These are phyloP conservation scores for Westerdykella aurantiaca DNA, from an alignment of 2,329 filamentous ascomycete genomes.

Conservation along the genomic window DNA sequence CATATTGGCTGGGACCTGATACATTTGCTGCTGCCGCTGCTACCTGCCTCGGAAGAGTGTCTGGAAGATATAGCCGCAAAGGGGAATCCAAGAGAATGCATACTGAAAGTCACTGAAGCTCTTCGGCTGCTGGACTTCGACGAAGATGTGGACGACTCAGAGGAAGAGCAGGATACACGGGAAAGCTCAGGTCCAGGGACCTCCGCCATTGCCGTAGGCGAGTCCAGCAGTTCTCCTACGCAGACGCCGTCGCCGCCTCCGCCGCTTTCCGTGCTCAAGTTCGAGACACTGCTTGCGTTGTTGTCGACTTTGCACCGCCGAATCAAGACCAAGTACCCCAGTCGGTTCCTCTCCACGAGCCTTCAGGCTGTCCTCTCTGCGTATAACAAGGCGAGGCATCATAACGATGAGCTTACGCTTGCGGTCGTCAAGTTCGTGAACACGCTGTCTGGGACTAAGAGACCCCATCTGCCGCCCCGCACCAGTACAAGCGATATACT, in stretches of 20 bases:
- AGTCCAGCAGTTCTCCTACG: constrained; percentile 28
- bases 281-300: constrained; percentile 65
- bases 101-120: constrained; percentile 72
- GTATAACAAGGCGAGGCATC: constrained; percentile 54
- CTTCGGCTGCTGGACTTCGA: constrained; percentile 56
- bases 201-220: constrained; percentile 13
- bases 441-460: constrained; percentile 59
- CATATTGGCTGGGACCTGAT: constrained; percentile 84
- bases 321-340: constrained; percentile 71
- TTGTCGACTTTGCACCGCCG: constrained; percentile 66
- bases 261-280: constrained; percentile 49
- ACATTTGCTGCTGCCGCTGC: constrained; percentile 63
- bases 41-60: constrained; percentile 61
- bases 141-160: constrained; percentile 49
- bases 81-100: constrained; percentile 75
- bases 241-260: constrained; percentile 18
- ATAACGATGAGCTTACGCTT: constrained; percentile 60
- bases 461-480: constrained; percentile 59
- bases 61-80: constrained; percentile 68
- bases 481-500: constrained; percentile 47
- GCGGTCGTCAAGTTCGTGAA: constrained; percentile 66
- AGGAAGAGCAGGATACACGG: constrained; percentile 42
- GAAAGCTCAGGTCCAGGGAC: not conserved
- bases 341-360: constrained; percentile 71
- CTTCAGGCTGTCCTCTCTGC: constrained; percentile 64